Percentiles rank a stretch among this genome's conserved stretches.
These are phyloP conservation scores for Globisporangium canariense DNA, from an alignment of 352 stramenopile species.

Conservation along the genomic window DNA sequence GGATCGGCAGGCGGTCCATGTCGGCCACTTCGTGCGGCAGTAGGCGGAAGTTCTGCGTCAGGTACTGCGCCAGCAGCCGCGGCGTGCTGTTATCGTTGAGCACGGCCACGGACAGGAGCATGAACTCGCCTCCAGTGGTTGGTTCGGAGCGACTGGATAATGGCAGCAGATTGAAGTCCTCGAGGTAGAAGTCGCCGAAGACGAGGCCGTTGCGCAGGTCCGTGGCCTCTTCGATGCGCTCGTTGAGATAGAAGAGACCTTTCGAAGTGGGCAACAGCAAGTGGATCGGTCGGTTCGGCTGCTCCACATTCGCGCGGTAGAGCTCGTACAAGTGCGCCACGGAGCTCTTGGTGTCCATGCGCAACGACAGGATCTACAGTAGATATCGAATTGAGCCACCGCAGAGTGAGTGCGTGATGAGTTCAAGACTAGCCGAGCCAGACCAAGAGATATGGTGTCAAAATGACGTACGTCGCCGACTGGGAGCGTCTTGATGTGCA, in stretches of 20 bases:
- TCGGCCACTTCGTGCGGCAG: slow-evolving; percentile 20
- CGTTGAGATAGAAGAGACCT: slow-evolving; percentile 71
- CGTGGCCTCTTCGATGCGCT: slow-evolving; percentile 54
- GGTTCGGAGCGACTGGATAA: neutral
- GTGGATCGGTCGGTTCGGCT: slow-evolving; percentile 57
- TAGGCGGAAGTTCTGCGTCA: slow-evolving; percentile 73
- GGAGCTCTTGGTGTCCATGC: slow-evolving; percentile 44
- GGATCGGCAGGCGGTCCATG: slow-evolving; percentile 29
- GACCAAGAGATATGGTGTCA: neutral
- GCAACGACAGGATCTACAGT: slow-evolving; percentile 52
- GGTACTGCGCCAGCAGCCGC: slow-evolving; percentile 57
- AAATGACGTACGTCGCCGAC: slow-evolving; percentile 49
- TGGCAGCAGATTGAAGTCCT: slow-evolving; percentile 58
- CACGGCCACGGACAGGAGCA: slow-evolving; percentile 68
- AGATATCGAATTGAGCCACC: neutral
- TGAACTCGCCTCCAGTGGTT: slow-evolving; percentile 34
- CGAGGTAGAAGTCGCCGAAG: slow-evolving; percentile 56
- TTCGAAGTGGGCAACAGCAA: slow-evolving; percentile 60
- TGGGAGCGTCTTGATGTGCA: slow-evolving; percentile 79
- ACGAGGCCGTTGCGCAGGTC: slow-evolving; percentile 61
- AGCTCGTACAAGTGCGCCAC: slow-evolving; percentile 76
- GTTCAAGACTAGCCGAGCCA: neutral
- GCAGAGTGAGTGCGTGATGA: neutral
- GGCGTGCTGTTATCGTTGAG: slow-evolving; percentile 53
- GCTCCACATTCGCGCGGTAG: slow-evolving; percentile 59